Conservation (phyloP, 2,329 filamentous ascomycete species). For the Penicillium sp. region DNA sequence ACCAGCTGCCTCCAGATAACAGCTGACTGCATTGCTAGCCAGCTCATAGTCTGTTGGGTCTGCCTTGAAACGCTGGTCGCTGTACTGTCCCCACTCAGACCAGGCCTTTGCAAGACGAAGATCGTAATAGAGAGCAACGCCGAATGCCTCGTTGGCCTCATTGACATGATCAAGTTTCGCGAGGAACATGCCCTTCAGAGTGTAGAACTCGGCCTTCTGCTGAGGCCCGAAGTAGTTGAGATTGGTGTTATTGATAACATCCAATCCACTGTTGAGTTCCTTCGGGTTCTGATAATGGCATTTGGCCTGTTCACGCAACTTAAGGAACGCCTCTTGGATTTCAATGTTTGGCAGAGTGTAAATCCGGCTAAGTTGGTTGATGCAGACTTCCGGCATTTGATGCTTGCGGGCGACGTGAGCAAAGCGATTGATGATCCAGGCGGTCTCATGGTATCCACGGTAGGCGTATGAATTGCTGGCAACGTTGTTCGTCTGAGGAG, state of each 20-base stretch:
- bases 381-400: slow-evolving; percentile 93
- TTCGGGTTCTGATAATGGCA: slow-evolving; percentile 96
- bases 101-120: slow-evolving; percentile 94
- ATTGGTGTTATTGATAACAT: slow-evolving; percentile 99
- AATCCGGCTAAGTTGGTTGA: slow-evolving; percentile 93
- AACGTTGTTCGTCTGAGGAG: slow-evolving; percentile 75
- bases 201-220: slow-evolving; percentile 99
- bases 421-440: slow-evolving; percentile 99
- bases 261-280: slow-evolving; percentile 86
- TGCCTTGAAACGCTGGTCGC: slow-evolving; percentile 92
- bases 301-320: slow-evolving; percentile 96
- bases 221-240: slow-evolving; percentile 95
- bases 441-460: slow-evolving; percentile 95
- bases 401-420: slow-evolving; percentile 97
- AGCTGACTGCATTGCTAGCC: slow-evolving; percentile 89
- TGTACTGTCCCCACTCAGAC: slow-evolving; percentile 99
- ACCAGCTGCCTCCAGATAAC: slow-evolving; percentile 92
- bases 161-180: slow-evolving; percentile 88
- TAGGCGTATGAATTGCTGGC: slow-evolving; percentile 94
- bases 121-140: slow-evolving; percentile 92
- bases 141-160: slow-evolving; percentile 91
- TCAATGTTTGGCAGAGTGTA: slow-evolving; percentile 99
- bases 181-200: slow-evolving; percentile 98
- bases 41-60: slow-evolving; percentile 78
- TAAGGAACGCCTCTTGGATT: slow-evolving; percentile 98